Conservation (phyloP, 129 eudicot genomes). For the Centella asiatica region DNA sequence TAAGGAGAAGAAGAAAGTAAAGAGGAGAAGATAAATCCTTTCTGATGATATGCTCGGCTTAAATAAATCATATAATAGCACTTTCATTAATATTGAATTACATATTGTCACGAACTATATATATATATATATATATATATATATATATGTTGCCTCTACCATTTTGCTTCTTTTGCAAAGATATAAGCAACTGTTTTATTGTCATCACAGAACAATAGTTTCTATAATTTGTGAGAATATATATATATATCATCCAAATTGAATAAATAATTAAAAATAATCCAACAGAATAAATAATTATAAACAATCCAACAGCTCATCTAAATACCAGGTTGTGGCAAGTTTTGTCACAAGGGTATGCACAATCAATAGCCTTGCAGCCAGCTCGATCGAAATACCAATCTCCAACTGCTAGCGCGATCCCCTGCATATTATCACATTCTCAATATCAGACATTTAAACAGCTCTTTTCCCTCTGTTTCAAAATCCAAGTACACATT, state of each 20-base stretch:
- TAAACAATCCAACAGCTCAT: neutral
- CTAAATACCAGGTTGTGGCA: slow-evolving; percentile 56
- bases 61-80: neutral
- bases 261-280: slow-evolving; percentile 9
- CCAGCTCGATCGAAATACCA: slow-evolving; percentile 46
- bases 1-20: too few species aligned
- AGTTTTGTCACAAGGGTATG: slow-evolving; percentile 56
- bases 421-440: slow-evolving; percentile 27
- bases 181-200: slow-evolving; percentile 7
- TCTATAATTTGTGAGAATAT: neutral
- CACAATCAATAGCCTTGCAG: slow-evolving; percentile 40
- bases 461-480: neutral
- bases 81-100: neutral
- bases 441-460: neutral
- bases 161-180: neutral
- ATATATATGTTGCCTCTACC: neutral
- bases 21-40: too few species aligned
- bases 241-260: neutral
- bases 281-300: neutral
- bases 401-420: slow-evolving; percentile 56
- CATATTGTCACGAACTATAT: slow-evolving; percentile 1
- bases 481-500: too few species aligned
- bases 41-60: neutral
- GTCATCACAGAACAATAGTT: neutral
- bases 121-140: too few species aligned